phyloP scores from a whole-genome alignment of 768 basidiomycete species.

The Mycena latifolia region DNA sequence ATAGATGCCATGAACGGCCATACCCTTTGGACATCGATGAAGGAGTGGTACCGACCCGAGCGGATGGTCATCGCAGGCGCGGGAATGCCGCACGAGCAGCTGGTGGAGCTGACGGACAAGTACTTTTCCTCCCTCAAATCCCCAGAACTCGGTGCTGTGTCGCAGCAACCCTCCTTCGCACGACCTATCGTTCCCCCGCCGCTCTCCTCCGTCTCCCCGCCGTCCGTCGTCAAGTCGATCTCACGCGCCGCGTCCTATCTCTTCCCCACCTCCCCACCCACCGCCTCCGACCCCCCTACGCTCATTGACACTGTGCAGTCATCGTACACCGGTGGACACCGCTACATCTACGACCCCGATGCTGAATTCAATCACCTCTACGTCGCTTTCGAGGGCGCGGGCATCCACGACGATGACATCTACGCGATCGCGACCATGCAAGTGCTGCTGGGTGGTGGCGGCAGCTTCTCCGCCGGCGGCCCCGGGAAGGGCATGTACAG shows the following conservation, averaged over 20 bases:
- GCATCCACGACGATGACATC: conserved; percentile 92
- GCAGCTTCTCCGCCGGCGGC: conserved; percentile 97
- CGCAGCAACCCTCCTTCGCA: conserved; percentile 38
- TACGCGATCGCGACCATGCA: conserved; percentile 96
- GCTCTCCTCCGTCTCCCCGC: conserved; percentile 62
- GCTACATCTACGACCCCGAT: conserved; percentile 69
- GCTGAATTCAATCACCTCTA: conserved; percentile 94
- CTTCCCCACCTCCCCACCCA: conserved; percentile 57
- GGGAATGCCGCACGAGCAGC: conserved; percentile 90
- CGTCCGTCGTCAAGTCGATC: conserved; percentile 72
- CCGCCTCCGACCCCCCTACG: conserved; percentile 30
- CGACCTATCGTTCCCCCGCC: conserved; percentile 67
- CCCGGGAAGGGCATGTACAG: conserved; percentile 99
- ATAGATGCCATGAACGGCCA: conserved; percentile 74
- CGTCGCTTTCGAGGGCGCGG: conserved; percentile 91
- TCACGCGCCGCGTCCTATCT: conserved; percentile 86
- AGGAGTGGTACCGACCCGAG: conserved; percentile 92
- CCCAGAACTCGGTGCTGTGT: conserved; percentile 40
- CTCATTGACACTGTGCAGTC: conserved; percentile 53
- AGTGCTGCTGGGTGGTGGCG: conserved; percentile 94
- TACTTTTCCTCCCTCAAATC: conserved; percentile 81
- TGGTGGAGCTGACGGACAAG: conserved; percentile 88
- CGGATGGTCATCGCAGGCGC: conserved; percentile 96
- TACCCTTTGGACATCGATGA: conserved; percentile 72
- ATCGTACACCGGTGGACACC: conserved; percentile 89